These are phyloP conservation scores for Malbranchea zuffiana DNA, from an alignment of 2,329 filamentous ascomycete species.

Conservation along the genomic window DNA sequence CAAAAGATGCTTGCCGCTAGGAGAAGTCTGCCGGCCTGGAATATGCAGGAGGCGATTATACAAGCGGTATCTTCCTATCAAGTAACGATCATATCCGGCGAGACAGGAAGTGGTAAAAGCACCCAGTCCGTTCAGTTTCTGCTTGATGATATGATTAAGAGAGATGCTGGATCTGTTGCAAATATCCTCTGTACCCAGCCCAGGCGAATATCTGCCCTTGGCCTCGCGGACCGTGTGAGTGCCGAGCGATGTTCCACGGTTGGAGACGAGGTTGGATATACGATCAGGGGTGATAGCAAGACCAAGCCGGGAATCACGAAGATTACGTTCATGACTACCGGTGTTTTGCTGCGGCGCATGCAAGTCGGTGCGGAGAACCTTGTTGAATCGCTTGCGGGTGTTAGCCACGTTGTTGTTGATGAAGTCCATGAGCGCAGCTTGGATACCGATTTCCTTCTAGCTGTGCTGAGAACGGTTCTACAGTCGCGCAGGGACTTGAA, in stretches of 20 bases:
- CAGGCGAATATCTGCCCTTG: constrained; percentile 83
- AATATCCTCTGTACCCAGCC: constrained; percentile 97
- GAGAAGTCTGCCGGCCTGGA: constrained; percentile 75
- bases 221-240: constrained; percentile 85
- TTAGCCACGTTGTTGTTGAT: constrained; percentile 91
- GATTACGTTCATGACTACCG: constrained; percentile 92
- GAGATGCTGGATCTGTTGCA: constrained; percentile 60
- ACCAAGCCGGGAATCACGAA: constrained; percentile 59
- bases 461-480: constrained; percentile 73
- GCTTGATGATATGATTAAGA: constrained; percentile 75
- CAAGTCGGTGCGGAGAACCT: constrained; percentile 82
- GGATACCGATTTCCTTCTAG: constrained; percentile 87
- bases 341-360: constrained; percentile 79
- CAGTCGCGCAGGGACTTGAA: constrained; percentile 66
- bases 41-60: constrained; percentile 65
- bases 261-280: constrained; percentile 82
- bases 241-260: constrained; percentile 76
- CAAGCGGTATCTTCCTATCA: constrained; percentile 63
- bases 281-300: constrained; percentile 82
- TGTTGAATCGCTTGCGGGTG: constrained; percentile 68
- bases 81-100: constrained; percentile 92
- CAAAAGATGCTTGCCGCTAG: constrained; percentile 65
- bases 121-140: constrained; percentile 96
- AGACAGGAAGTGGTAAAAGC: constrained; percentile 93
- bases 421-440: constrained; percentile 93